These are phyloP conservation scores for Eucalyptus cloeziana DNA, from an alignment of 345 rosid species.

Conservation along the genomic window DNA sequence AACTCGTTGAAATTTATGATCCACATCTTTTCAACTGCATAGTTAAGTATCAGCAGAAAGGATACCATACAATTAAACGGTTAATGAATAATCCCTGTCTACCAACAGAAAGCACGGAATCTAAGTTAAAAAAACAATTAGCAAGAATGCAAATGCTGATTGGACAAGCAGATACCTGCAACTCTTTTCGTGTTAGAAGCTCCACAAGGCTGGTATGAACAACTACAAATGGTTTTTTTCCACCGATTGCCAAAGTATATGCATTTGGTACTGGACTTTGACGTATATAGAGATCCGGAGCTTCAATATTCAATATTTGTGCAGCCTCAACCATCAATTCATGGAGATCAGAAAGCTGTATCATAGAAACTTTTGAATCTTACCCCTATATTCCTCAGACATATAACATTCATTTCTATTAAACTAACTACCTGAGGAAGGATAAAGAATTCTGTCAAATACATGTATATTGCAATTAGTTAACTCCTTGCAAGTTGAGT, in stretches of 20 bases:
- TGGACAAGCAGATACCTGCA: constrained; percentile 51
- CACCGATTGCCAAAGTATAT: constrained; percentile 77
- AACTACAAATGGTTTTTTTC: constrained; percentile 88
- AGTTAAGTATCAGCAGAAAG: background rate
- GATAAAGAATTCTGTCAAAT: background rate
- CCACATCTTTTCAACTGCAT: background rate
- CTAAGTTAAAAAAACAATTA: background rate
- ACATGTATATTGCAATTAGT: background rate
- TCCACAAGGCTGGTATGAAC: constrained; percentile 90
- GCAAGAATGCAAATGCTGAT: background rate
- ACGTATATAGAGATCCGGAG: constrained; percentile 88
- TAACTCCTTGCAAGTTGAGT: background rate
- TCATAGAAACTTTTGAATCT: background rate
- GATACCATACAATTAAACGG: background rate
- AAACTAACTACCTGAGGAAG: background rate
- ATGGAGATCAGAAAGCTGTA: constrained; percentile 84
- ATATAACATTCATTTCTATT: background rate
- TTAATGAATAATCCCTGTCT: background rate
- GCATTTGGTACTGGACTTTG: constrained; percentile 96
- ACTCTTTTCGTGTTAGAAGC: constrained; percentile 68
- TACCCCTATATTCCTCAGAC: background rate
- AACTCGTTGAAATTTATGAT: background rate
- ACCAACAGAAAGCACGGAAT: background rate
- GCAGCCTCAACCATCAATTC: constrained; percentile 79
- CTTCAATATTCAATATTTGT: constrained; percentile 55